Base-by-base conservation (phyloP, 345 rosid species). In the Salix udensis region DNA sequence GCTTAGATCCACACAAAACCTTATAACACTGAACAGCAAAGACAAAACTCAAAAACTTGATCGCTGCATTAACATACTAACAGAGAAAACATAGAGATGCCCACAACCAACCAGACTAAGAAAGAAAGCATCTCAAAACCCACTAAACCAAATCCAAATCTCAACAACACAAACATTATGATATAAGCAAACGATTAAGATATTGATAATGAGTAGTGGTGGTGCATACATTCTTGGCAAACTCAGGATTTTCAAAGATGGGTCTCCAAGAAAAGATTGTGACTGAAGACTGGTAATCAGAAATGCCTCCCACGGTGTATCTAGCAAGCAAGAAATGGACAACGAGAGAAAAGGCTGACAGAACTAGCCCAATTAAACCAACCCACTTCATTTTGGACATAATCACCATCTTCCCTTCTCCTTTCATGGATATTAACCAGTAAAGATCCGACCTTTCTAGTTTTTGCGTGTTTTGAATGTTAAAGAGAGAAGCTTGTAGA, bases 211-310 rank as follows among this genome's bases (percentile, higher is more conserved):
- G 13, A 13, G 37, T 24, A 13, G 68, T 28, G 37, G 37, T 21
- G 30, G 26, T 21, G 74, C 11, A 23, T 88, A 94, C 97, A 75
- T 84, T 76, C 84, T 70, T 84, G 44, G 86, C 42, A 24, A 87
- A 74, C 78, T 87, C 90, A 40, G 87, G 69, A 79, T 83, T 83
- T 52, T 93, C 96, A 77, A 92, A 92, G 82, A 93, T 81, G 73
- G 99, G 99, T 82, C 96, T 85, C 99, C 99, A 96, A 62, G 99
- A 91, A 80, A 96, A 96, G 86, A 96, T 87, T 65, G 97, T 91
- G 78, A 93, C 75, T 21, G 98, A 94, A 65, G 97, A 85, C 14
- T 91, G 92, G 87, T 88, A 93, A n/a, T 93, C 96, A 0, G 92
- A 81, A 85, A 86, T 72, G 78, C 91, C 93, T 24, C 82, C 86